Evolutionary conservation across 2,329 filamentous ascomycete genomes (phyloP).

Genomic region (Hypoxylon sp.): DNA sequence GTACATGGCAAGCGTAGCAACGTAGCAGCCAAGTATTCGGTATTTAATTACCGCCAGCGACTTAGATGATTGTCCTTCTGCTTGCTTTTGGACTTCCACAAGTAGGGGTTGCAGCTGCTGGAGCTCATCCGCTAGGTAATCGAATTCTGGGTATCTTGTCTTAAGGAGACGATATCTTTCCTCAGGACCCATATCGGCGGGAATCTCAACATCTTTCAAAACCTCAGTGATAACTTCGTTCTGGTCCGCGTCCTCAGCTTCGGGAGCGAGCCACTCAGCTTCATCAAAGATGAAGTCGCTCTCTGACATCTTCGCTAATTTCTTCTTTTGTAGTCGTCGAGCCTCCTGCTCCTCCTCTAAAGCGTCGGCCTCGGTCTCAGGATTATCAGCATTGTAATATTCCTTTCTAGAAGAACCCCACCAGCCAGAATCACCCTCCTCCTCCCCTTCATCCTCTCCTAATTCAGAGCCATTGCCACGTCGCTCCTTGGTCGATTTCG

Average conservation of each 20-base stretch:
- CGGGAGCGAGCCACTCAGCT: conserved; percentile 81
- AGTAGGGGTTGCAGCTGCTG: conserved; percentile 78
- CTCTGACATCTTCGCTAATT: conserved; percentile 88
- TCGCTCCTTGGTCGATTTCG: conserved; percentile 46
- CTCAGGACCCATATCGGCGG: conserved; percentile 81
- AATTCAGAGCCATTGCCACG: conserved; percentile 53
- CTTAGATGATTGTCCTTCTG: conserved; percentile 65
- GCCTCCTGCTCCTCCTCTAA: conserved; percentile 94
- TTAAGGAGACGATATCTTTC: conserved; percentile 83
- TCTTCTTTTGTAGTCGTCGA: conserved; percentile 89
- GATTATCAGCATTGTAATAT: conserved; percentile 89
- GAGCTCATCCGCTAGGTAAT: conserved; percentile 86
- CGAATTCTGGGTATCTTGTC: conserved; percentile 91
- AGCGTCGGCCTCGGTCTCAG: conserved; percentile 69
- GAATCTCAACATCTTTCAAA: conserved; percentile 86
- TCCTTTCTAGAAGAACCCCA: conserved; percentile 93
- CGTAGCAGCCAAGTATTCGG: conserved; percentile 86
- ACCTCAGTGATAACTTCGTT: conserved; percentile 83
- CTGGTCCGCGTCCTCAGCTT: conserved; percentile 64
- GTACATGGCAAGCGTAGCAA: conserved; percentile 91
- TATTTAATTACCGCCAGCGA: conserved; percentile 79
- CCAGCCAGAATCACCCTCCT: conserved; percentile 72
- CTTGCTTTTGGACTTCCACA: conserved; percentile 69
- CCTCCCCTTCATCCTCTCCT: conserved; percentile 64
- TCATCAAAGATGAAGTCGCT: conserved; percentile 96